These are phyloP conservation scores for Colletotrichum higginsianum DNA, from an alignment of 2,329 filamentous ascomycete species.

Conservation along the genomic window DNA sequence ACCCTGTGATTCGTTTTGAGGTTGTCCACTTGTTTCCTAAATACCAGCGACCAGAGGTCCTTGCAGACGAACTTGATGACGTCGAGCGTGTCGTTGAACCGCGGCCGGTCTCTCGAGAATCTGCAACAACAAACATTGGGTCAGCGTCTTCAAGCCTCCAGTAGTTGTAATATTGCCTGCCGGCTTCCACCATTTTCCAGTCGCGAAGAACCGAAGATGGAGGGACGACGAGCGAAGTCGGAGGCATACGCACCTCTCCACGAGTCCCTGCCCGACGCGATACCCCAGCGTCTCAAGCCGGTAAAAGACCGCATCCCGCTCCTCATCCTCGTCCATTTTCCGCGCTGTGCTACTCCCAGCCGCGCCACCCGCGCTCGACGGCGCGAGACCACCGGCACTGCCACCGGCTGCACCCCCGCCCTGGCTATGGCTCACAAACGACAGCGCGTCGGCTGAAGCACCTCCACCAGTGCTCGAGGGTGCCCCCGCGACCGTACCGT, in stretches of 20 bases:
- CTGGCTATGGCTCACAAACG: conserved; percentile 28
- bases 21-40: conserved; percentile 98
- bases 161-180: neutral
- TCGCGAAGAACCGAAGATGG: neutral
- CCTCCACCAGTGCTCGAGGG: conserved; percentile 53
- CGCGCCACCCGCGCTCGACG: conserved; percentile 43
- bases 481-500: conserved; percentile 53
- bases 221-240: conserved; percentile 3
- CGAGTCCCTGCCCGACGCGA: conserved; percentile 90
- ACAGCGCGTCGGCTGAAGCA: conserved; percentile 33
- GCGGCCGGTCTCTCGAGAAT: conserved; percentile 86
- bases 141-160: neutral
- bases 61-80: conserved; percentile 99
- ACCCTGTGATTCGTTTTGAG: conserved; percentile 97
- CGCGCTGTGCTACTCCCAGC: conserved; percentile 42
- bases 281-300: conserved; percentile 89
- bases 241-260: conserved; percentile 78
- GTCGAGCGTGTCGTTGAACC: conserved; percentile 92
- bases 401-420: conserved; percentile 40
- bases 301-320: conserved; percentile 87
- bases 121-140: conserved; percentile 56
- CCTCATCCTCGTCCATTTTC: conserved; percentile 81
- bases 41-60: conserved; percentile 95
- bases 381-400: conserved; percentile 43
- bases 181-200: neutral